Percentiles rank a stretch among this genome's conserved stretches.
These are phyloP conservation scores for Sporothrix mexicana DNA, from an alignment of 2,329 filamentous ascomycete genomes.

Conservation along the genomic window DNA sequence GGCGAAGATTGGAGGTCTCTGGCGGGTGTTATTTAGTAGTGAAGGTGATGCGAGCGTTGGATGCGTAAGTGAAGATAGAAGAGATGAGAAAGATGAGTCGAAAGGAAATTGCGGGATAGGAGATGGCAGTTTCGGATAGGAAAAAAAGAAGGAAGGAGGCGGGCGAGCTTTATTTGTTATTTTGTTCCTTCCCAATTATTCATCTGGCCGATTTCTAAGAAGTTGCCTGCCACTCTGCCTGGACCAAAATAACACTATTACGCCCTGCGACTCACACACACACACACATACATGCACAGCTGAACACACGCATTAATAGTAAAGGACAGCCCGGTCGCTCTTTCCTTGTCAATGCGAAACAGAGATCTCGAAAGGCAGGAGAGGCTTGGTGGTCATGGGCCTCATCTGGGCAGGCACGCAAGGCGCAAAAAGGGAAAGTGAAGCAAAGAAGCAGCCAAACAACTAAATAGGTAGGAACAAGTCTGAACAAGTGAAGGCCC, in stretches of 20 bases:
- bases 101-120: not conserved
- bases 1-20: not conserved
- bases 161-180: not conserved
- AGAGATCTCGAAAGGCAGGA: not conserved
- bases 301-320: not conserved
- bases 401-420: not conserved
- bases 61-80: not conserved
- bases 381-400: too few relatives aligned
- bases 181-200: constrained; percentile 11
- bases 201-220: constrained; percentile 30
- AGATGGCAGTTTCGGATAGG: not conserved
- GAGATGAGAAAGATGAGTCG: not conserved
- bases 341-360: constrained; percentile 17
- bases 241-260: constrained; percentile 18
- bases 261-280: constrained; percentile 7
- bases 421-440: not conserved
- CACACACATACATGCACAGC: too few relatives aligned
- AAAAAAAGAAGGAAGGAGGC: not conserved
- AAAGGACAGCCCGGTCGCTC: not conserved
- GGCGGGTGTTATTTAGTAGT: not conserved
- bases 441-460: not conserved
- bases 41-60: constrained; percentile 8
- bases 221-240: constrained; percentile 19
- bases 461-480: not conserved
- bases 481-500: constrained; percentile 1